Conservation (phyloP, 2,329 filamentous ascomycete genomes). For the Cercospora berteroae region DNA sequence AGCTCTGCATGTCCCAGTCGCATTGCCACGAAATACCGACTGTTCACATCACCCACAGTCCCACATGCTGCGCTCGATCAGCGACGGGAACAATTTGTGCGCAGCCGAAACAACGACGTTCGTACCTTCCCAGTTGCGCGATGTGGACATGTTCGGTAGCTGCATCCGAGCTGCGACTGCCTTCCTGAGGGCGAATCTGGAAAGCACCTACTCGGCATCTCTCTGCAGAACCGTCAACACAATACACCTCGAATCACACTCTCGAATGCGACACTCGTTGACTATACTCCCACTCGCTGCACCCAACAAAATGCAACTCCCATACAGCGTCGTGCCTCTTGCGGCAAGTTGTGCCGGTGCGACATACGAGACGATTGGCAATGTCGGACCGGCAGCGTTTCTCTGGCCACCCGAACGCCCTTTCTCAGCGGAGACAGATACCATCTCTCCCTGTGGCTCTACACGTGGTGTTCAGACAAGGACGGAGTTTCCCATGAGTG, state of each 20-base stretch:
- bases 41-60: not conserved
- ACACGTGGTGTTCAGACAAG: conserved; percentile 49
- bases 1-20: not conserved
- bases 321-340: not conserved
- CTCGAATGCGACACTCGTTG: not conserved
- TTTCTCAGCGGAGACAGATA: conserved; percentile 57
- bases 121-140: not conserved
- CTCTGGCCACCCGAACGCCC: conserved; percentile 59
- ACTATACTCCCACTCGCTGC: not conserved
- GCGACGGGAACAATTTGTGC: not conserved
- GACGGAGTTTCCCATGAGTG: conserved; percentile 58
- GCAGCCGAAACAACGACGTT: not conserved
- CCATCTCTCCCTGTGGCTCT: conserved; percentile 59
- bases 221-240: not conserved
- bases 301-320: not conserved
- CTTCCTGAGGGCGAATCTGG: not conserved
- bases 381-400: conserved; percentile 36
- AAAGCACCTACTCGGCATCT: not conserved
- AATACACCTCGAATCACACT: not conserved
- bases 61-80: not conserved
- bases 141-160: not conserved
- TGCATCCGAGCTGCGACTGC: not conserved
- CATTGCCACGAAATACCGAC: not conserved
- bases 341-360: not conserved
- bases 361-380: not conserved